phyloP scores from a whole-genome alignment of 345 rosid species.

The Melaleuca quinquenervia region DNA sequence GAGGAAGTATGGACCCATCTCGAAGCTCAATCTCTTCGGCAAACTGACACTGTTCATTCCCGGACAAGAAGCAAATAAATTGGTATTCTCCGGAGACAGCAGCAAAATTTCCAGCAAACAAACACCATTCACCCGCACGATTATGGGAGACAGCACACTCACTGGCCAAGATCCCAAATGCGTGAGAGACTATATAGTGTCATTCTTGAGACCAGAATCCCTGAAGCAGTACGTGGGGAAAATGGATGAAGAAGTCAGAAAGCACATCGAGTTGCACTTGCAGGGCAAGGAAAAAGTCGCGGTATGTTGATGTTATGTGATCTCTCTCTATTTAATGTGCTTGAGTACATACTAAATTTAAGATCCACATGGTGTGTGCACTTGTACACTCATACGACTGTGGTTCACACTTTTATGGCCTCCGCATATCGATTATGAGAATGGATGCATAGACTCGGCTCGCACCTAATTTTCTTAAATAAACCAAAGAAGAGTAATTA shows the following conservation, averaged over 20 bases:
- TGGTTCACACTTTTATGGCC: too few relatives aligned
- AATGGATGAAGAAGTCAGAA: constrained; percentile 40
- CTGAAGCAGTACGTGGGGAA: constrained; percentile 36
- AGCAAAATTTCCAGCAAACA: constrained; percentile 14
- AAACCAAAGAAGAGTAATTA: not conserved
- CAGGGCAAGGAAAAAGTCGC: constrained; percentile 25
- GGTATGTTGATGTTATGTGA: not conserved
- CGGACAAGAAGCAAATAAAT: constrained; percentile 41
- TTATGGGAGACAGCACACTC: constrained; percentile 31
- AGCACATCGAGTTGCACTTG: constrained; percentile 35
- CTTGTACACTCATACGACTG: too few relatives aligned
- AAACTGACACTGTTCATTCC: constrained; percentile 28
- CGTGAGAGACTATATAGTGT: constrained; percentile 24
- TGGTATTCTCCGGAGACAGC: constrained; percentile 23
- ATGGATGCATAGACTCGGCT: not conserved
- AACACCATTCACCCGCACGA: constrained; percentile 7
- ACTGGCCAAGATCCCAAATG: constrained; percentile 33
- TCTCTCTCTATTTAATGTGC: not conserved
- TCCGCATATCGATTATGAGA: too few relatives aligned
- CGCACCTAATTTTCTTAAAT: too few relatives aligned
- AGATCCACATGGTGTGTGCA: too few relatives aligned
- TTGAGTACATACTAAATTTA: too few relatives aligned
- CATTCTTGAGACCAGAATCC: constrained; percentile 50
- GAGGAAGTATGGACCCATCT: constrained; percentile 31
- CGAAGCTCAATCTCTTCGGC: constrained; percentile 37